These are phyloP conservation scores for Trichoderma pleuroti DNA, from an alignment of 2,329 filamentous ascomycete genomes.

Conservation along the genomic window DNA sequence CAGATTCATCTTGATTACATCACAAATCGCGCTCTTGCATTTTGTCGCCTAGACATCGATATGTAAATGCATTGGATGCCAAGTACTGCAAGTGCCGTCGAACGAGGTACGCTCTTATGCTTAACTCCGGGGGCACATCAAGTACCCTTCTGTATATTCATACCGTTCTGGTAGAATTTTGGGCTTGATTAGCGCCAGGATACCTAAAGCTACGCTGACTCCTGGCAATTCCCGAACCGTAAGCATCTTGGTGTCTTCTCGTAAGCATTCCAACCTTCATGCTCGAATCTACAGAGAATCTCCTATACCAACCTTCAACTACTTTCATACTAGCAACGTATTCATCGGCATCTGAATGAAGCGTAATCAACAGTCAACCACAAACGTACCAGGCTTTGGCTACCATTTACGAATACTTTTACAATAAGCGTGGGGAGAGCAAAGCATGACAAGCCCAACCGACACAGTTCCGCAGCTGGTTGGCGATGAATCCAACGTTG, in stretches of 20 bases:
- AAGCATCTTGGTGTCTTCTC: background rate
- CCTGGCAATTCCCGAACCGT: background rate
- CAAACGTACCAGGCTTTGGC: background rate
- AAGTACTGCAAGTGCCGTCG: background rate
- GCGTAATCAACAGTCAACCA: background rate
- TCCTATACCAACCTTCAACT: background rate
- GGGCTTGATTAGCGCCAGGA: accelerated
- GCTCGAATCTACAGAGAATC: background rate
- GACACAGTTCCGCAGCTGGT: background rate
- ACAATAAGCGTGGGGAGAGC: background rate
- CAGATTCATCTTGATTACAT: background rate
- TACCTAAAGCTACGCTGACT: background rate
- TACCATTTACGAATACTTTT: background rate
- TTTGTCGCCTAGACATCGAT: background rate
- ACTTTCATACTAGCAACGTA: background rate
- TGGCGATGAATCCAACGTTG: background rate
- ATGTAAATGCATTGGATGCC: background rate
- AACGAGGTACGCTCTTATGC: background rate
- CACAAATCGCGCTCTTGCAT: background rate
- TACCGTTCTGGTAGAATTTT: accelerated
- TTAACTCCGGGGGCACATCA: background rate
- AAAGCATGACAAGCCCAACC: background rate
- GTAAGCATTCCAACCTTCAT: background rate
- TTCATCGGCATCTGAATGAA: background rate
- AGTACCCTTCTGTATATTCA: background rate